Evolutionary conservation across 2,329 filamentous ascomycete species (phyloP).

Genomic region (Sporothrix pallida): DNA sequence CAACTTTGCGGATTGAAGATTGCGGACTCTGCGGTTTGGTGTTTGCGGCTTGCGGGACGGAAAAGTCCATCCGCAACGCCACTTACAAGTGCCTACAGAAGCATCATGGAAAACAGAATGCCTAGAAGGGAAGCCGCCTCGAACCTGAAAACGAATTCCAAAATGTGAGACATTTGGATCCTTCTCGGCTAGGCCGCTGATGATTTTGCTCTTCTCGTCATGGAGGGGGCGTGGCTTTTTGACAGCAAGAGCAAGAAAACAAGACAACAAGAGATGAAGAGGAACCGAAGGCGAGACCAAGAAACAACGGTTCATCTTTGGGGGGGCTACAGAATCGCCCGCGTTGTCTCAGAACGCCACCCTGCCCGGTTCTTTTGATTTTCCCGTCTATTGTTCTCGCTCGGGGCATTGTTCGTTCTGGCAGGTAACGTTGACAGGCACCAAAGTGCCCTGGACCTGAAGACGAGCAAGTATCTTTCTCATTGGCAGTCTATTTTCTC

Average conservation of each 20-base stretch:
- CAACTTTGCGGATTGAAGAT: too few relatives aligned
- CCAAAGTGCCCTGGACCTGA: not conserved
- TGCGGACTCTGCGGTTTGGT: too few relatives aligned
- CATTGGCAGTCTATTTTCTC: not conserved
- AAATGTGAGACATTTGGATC: not conserved
- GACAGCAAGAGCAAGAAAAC: not conserved
- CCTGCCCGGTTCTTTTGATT: not conserved
- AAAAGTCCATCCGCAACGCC: not conserved
- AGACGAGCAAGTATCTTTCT: not conserved
- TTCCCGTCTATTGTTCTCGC: not conserved
- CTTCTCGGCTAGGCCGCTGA: not conserved
- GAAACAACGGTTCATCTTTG: not conserved
- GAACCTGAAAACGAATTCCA: not conserved
- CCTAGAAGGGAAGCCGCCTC: not conserved
- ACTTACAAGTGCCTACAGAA: not conserved
- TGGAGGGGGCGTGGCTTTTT: not conserved
- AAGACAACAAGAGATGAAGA: not conserved
- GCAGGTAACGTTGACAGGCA: too few relatives aligned
- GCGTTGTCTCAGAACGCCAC: constrained; percentile 4
- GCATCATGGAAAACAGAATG: too few relatives aligned
- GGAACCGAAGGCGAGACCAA: not conserved
- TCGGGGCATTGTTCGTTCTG: not conserved
- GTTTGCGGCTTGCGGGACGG: not conserved
- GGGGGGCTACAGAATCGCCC: not conserved
- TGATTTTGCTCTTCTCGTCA: not conserved